phyloP scores from a whole-genome alignment of 2,329 filamentous ascomycete genomes.

The Penicillium sp. region DNA sequence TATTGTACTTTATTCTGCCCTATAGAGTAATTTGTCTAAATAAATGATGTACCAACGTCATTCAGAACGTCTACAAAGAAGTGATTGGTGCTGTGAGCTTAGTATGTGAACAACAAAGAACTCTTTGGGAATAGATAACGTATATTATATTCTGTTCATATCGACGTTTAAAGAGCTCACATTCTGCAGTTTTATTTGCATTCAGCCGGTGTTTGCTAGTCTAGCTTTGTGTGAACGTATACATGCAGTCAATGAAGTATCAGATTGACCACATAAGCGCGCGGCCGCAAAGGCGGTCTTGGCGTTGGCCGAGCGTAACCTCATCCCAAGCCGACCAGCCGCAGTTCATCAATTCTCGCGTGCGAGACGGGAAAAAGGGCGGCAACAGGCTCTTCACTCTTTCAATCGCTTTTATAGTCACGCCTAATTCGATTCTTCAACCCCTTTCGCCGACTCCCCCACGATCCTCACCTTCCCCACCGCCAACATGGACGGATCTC shows the following conservation, averaged over 20 bases:
- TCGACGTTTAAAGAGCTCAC: too few species aligned
- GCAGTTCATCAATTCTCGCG: background rate
- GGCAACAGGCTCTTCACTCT: background rate
- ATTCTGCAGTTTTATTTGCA: too few species aligned
- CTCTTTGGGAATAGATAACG: background rate
- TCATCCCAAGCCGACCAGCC: background rate
- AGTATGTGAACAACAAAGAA: too few species aligned
- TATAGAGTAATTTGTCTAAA: background rate
- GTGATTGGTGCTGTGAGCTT: too few species aligned
- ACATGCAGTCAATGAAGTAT: too few species aligned
- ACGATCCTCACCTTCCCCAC: conserved; percentile 5
- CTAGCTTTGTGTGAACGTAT: too few species aligned
- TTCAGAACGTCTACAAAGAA: too few species aligned
- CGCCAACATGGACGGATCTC: conserved; percentile 38
- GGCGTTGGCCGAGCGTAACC: background rate
- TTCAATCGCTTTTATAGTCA: background rate
- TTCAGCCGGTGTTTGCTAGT: too few species aligned
- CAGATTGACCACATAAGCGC: background rate
- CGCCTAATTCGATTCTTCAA: background rate
- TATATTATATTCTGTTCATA: too few species aligned
- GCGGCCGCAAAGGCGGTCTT: background rate
- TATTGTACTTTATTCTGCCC: background rate
- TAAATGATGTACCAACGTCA: background rate
- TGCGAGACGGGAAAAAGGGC: background rate
- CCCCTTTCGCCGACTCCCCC: background rate